Evolutionary conservation across 768 basidiomycete species (phyloP).

Genomic region (Mycena rosella): DNA sequence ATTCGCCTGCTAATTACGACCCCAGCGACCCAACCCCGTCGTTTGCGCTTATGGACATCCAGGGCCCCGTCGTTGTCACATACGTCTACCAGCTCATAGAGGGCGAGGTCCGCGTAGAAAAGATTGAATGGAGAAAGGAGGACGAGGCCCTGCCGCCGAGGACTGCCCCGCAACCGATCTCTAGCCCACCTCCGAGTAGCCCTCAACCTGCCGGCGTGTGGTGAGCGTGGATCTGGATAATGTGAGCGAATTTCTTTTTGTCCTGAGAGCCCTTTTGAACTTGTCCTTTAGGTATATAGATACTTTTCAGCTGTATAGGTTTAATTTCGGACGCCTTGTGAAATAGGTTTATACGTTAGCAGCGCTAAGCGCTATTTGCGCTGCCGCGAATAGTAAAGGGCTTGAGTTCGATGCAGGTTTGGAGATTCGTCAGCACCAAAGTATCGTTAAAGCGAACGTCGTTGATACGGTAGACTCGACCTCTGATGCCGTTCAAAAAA

Average conservation of each 20-base stretch:
- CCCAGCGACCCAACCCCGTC: slow-evolving; percentile 89
- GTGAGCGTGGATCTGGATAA: slow-evolving; percentile 23
- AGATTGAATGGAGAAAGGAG: slow-evolving; percentile 74
- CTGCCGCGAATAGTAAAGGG: too few species aligned
- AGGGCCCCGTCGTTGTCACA: slow-evolving; percentile 96
- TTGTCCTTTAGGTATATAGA: not conserved
- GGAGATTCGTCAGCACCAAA: too few species aligned
- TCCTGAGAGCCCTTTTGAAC: not conserved
- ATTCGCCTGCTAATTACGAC: slow-evolving; percentile 21
- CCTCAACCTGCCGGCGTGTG: slow-evolving; percentile 35
- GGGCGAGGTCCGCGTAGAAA: slow-evolving; percentile 93
- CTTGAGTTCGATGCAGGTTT: too few species aligned
- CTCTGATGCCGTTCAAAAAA: too few species aligned
- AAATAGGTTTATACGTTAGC: too few species aligned
- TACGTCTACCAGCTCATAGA: slow-evolving; percentile 97
- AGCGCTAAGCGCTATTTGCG: too few species aligned
- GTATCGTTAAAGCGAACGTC: too few species aligned
- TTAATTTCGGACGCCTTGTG: too few species aligned
- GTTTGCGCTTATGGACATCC: slow-evolving; percentile 98
- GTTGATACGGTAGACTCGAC: too few species aligned
- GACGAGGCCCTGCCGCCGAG: slow-evolving; percentile 31
- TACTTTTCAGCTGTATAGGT: not conserved
- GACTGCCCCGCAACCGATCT: slow-evolving; percentile 30
- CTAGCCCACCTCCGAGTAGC: slow-evolving; percentile 34
- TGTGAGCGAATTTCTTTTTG: slow-evolving; percentile 2